Evolutionary conservation across 2,329 filamentous ascomycete species (phyloP).

Genomic region (Aspergillus latus): DNA sequence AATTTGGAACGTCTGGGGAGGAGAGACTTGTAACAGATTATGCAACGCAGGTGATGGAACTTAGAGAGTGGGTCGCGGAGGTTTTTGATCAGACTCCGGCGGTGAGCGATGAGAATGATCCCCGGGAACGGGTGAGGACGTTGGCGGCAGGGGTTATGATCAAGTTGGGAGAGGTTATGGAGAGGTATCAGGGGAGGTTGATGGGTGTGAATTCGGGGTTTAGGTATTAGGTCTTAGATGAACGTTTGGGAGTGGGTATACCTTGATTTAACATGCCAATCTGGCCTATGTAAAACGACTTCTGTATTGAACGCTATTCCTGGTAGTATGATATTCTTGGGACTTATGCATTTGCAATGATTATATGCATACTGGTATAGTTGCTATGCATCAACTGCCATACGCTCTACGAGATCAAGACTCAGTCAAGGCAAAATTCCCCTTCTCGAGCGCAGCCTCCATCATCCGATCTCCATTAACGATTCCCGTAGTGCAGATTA

Average conservation of each 20-base stretch:
- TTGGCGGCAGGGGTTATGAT: constrained; percentile 80
- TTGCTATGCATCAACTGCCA: too few relatives aligned
- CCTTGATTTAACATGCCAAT: too few relatives aligned
- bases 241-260: too few relatives aligned
- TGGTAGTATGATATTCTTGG: too few relatives aligned
- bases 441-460: constrained; percentile 75
- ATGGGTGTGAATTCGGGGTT: constrained; percentile 66
- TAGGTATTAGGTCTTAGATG: constrained; percentile 28
- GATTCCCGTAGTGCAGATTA: constrained; percentile 93
- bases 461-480: constrained; percentile 89
- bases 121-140: constrained; percentile 42
- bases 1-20: constrained; percentile 51
- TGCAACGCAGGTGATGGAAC: constrained; percentile 77
- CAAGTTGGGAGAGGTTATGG: constrained; percentile 74
- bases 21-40: constrained; percentile 72
- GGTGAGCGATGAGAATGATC: constrained; percentile 52
- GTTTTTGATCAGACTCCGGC: constrained; percentile 64
- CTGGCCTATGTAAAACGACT: too few relatives aligned
- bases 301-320: too few relatives aligned
- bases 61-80: constrained; percentile 77
- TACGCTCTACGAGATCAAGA: constrained; percentile 6
- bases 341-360: too few relatives aligned
- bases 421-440: constrained; percentile 53
- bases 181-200: constrained; percentile 74
- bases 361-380: too few relatives aligned